Evolutionary conservation across 306 rosid genomes (phyloP).

Genomic region (Bauhinia variegata): DNA sequence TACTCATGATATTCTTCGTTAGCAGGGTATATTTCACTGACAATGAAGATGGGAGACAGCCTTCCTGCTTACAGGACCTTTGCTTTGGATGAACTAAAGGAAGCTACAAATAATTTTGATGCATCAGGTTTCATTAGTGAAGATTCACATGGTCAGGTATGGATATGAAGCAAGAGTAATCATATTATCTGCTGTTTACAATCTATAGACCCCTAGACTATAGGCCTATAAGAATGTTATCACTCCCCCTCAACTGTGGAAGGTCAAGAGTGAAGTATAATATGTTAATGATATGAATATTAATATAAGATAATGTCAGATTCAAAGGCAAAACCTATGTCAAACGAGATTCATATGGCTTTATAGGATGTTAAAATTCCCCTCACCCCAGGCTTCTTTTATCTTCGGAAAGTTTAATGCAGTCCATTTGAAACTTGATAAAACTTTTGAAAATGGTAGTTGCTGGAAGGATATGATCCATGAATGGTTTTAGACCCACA

Average conservation of each 20-base stretch:
- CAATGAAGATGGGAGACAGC: slow-evolving; percentile 89
- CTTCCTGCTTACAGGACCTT: slow-evolving; percentile 88
- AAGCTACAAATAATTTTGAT: slow-evolving; percentile 83
- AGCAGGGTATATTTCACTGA: slow-evolving; percentile 83
- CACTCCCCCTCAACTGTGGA: background rate
- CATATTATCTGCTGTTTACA: slow-evolving; percentile 8
- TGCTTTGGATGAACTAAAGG: slow-evolving; percentile 82
- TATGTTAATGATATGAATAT: slow-evolving; percentile 3
- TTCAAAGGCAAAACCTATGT: background rate
- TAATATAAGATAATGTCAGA: background rate
- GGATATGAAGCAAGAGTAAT: slow-evolving; percentile 8
- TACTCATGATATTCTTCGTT: slow-evolving; percentile 11
- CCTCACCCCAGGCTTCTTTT: too few relatives aligned
- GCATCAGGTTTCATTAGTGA: slow-evolving; percentile 65
- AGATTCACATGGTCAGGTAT: slow-evolving; percentile 72
- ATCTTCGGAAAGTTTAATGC: too few relatives aligned
- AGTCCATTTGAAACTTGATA: slow-evolving; percentile 16
- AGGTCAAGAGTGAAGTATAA: background rate
- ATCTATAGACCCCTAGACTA: background rate
- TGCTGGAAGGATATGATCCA: background rate
- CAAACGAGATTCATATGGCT: slow-evolving; percentile 2
- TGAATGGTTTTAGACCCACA: slow-evolving; percentile 1
- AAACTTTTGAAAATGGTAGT: background rate
- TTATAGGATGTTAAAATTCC: too few relatives aligned
- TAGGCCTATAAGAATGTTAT: slow-evolving; percentile 13